A percentile compares a stretch with the other conserved stretches of the same genome.
phyloP scores from a whole-genome alignment of 2,329 filamentous ascomycete genomes.

The Magnaporthiopsis rhizophila region DNA sequence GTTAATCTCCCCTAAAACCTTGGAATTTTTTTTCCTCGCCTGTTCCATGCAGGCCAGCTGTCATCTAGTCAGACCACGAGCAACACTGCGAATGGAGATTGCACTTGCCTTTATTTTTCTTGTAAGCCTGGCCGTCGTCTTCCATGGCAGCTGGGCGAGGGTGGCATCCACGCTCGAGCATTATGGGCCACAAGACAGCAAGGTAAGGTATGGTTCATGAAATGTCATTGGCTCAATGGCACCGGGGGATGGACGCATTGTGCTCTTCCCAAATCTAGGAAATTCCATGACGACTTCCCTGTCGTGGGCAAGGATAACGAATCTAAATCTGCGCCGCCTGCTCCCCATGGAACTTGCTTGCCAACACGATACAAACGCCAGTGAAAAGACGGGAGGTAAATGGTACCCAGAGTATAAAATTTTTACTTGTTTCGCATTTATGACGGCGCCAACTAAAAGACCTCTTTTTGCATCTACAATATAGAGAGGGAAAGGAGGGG shows the following conservation, averaged over 20 bases:
- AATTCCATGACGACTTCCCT: background rate
- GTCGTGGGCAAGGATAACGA: background rate
- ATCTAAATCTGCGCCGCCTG: background rate
- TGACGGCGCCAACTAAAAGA: background rate
- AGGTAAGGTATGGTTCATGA: background rate
- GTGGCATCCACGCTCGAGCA: no score
- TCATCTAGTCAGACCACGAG: no score
- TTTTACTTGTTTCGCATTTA: conserved; percentile 2
- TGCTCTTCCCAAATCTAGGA: background rate
- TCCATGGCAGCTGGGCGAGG: no score
- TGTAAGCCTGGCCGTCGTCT: no score
- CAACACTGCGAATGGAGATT: no score
- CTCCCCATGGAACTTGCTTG: background rate
- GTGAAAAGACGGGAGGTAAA: background rate
- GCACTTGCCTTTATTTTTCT: no score
- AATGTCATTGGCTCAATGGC: background rate
- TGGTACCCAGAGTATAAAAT: background rate
- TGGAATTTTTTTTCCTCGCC: no score
- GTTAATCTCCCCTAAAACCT: no score
- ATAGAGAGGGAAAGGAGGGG: background rate
- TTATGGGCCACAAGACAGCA: no score
- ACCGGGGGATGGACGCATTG: background rate
- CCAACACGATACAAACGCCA: background rate
- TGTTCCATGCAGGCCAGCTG: no score
- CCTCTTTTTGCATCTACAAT: background rate